A percentile compares a stretch with the other conserved stretches of the same genome.
Conservation (phyloP, 2,329 filamentous ascomycete genomes). For the Cadophora gregata region DNA sequence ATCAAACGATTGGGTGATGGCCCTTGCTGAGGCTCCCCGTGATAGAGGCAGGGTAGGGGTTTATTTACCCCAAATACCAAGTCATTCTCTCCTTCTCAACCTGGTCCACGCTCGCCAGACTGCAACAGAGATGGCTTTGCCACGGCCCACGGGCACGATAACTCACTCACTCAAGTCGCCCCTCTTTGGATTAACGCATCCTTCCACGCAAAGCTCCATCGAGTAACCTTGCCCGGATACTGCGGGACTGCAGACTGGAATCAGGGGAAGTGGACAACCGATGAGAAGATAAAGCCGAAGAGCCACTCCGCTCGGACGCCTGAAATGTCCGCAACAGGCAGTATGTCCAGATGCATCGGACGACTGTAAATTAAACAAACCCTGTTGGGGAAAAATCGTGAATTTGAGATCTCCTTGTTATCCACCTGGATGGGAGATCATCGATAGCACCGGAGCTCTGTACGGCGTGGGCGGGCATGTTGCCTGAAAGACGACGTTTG, state of each 20-base stretch:
- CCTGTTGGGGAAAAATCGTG: not conserved
- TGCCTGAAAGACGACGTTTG: slow-evolving; percentile 7
- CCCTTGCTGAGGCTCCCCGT: too few relatives aligned
- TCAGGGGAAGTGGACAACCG: slow-evolving; percentile 10
- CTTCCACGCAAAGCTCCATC: not conserved
- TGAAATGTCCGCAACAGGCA: slow-evolving; percentile 1
- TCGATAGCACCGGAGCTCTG: not conserved
- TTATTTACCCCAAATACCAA: too few relatives aligned
- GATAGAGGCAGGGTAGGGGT: too few relatives aligned
- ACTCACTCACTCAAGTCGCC: not conserved
- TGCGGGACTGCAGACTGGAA: not conserved
- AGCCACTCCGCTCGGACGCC: slow-evolving; percentile 12
- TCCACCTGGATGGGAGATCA: slow-evolving; percentile 13
- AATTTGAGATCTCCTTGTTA: slow-evolving; percentile 13
- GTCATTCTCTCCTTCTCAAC: not conserved
- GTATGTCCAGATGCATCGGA: slow-evolving; percentile 10
- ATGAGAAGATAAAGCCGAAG: not conserved
- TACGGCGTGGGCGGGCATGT: not conserved
- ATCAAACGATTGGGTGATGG: too few relatives aligned
- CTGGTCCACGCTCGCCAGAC: not conserved
- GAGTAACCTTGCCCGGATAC: slow-evolving; percentile 2
- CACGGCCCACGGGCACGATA: not conserved
- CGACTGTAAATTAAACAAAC: slow-evolving; percentile 6
- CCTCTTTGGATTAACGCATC: not conserved
- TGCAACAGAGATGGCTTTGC: not conserved